Evolutionary conservation across 192 early-diverging fungal genomes (phyloP).

Genomic region (Podochytrium sp.): DNA sequence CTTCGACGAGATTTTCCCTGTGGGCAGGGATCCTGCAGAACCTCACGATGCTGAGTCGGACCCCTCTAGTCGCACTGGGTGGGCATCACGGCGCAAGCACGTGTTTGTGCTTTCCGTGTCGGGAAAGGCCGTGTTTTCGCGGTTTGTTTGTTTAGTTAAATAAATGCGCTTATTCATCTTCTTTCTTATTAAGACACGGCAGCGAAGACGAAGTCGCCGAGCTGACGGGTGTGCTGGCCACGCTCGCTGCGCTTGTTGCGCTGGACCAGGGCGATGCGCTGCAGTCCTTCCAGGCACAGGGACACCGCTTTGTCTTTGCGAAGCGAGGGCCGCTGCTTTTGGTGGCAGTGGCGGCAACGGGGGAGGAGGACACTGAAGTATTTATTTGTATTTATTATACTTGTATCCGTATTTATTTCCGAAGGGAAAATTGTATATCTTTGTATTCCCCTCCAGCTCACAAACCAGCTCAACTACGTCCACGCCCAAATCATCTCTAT

Average conservation of each 20-base stretch:
- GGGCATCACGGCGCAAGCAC: slow-evolving; percentile 74
- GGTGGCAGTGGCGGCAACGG: slow-evolving; percentile 77
- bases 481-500: slow-evolving; percentile 87
- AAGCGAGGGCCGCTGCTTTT: slow-evolving; percentile 82
- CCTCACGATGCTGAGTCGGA: too few species aligned
- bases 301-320: slow-evolving; percentile 82
- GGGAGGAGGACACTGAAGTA: slow-evolving; percentile 76
- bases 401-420: neutral
- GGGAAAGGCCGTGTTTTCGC: slow-evolving; percentile 93
- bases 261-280: slow-evolving; percentile 77
- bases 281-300: slow-evolving; percentile 68
- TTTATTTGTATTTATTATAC: neutral
- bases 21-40: too few species aligned
- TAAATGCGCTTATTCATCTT: neutral
- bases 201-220: slow-evolving; percentile 81
- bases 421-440: neutral
- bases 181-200: slow-evolving; percentile 65
- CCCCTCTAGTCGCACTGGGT: slow-evolving; percentile 34
- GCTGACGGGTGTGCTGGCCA: slow-evolving; percentile 89
- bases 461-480: slow-evolving; percentile 76
- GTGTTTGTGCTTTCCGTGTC: slow-evolving; percentile 92
- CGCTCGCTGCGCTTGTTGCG: slow-evolving; percentile 83
- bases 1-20: neutral
- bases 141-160: slow-evolving; percentile 41
- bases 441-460: slow-evolving; percentile 60